These are phyloP conservation scores for Trametes cingulata DNA, from an alignment of 768 basidiomycete species.

Conservation along the genomic window DNA sequence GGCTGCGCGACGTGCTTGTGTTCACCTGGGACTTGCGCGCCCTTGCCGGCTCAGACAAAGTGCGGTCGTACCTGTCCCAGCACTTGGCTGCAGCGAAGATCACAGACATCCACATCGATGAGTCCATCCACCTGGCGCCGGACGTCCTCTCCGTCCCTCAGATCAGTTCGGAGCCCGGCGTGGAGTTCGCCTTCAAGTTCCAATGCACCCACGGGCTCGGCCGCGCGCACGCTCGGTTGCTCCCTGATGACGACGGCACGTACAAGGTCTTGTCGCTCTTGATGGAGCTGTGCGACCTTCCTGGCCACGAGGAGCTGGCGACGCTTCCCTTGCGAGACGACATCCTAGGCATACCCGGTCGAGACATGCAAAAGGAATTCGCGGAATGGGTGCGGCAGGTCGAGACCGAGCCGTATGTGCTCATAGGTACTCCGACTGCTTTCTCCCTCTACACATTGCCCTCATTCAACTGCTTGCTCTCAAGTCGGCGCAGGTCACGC, in stretches of 20 bases:
- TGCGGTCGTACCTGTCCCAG: slow-evolving; percentile 35
- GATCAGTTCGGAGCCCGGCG: slow-evolving; percentile 27
- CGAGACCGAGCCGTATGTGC: slow-evolving; percentile 39
- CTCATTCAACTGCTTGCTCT: not conserved
- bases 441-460: slow-evolving; percentile 25
- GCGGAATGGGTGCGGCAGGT: slow-evolving; percentile 38
- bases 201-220: slow-evolving; percentile 35
- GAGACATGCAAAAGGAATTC: slow-evolving; percentile 31
- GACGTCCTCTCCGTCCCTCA: slow-evolving; percentile 13
- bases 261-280: slow-evolving; percentile 43
- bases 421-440: not conserved
- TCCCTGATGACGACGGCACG: slow-evolving; percentile 20
- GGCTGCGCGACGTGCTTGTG: slow-evolving; percentile 43
- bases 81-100: slow-evolving; percentile 28
- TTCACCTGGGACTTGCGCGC: slow-evolving; percentile 47
- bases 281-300: slow-evolving; percentile 35
- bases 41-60: slow-evolving; percentile 37
- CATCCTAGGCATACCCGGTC: slow-evolving; percentile 37
- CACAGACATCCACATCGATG: slow-evolving; percentile 31
- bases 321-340: slow-evolving; percentile 37
- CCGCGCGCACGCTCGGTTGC: slow-evolving; percentile 37
- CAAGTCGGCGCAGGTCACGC: slow-evolving; percentile 67
- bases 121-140: slow-evolving; percentile 21
- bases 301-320: slow-evolving; percentile 36
- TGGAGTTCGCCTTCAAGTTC: slow-evolving; percentile 42